Evolutionary conservation across 345 rosid species (phyloP), one percentile per base, ranked within the genome.

Genomic region (Euphorbia tirucalli): DNA sequence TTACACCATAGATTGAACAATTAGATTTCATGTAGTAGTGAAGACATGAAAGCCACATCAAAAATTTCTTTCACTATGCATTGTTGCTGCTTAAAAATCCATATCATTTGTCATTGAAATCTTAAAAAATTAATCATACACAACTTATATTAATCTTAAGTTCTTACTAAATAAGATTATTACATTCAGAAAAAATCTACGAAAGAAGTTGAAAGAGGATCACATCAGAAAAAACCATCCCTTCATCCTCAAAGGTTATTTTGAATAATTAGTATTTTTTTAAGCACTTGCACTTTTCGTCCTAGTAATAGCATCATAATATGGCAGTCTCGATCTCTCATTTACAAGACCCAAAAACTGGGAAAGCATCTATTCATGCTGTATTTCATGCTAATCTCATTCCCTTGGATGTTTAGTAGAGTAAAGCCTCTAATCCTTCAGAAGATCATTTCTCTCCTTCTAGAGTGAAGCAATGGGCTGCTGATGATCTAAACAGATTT

Each of bases 401-500:
- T 74, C 25, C 77, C 60, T 43, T 39, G 19, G 67, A 32, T 76
- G 52, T 63, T 76, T 54, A 48, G 30, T 88, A 88, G 96, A 81
- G 61, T 68, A 78, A 66, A 62, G 69, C 74, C 57, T 81, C 73
- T 75, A 44, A 76, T 72, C 61, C 76, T 37, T 69, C 61, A 54
- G 75, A 81, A 66, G 86, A 77, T 59, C 54, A 61, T 28, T 80
- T 89, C 68, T 70, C 83, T 75, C 83, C 77, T 60, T 64, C 89
- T 11, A 80, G 83, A 69, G 85, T 90, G 70, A 89, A 89, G 84
- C 80, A 83, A 74, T 90, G 97, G 97, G 93, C 85, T 60, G 69
- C 81, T 65, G 85, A 83, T 67, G 99, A 95, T 81, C 83, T 92
- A 60, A 79, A 69, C n/a, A n/a, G n/a, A n/a, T n/a, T n/a, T n/a